Conservation (phyloP, 2,329 filamentous ascomycete species). For the Nectriaceae sp. region DNA sequence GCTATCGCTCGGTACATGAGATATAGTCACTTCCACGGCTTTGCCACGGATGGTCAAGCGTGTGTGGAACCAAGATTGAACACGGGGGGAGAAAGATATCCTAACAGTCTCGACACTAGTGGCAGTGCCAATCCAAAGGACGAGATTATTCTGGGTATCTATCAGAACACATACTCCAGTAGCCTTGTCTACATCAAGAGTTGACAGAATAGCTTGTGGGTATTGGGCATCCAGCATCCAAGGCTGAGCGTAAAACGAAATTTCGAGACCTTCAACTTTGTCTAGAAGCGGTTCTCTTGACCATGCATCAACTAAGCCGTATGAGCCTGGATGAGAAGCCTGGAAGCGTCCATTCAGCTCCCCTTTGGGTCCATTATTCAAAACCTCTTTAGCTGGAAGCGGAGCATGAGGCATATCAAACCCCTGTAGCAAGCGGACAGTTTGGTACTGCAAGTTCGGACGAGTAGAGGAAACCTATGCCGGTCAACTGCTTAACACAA, state of each 20-base stretch:
- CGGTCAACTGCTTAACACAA: neutral
- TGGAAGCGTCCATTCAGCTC: neutral
- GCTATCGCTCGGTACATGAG: neutral
- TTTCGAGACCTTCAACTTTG: neutral
- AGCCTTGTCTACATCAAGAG: neutral
- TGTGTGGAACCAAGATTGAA: neutral
- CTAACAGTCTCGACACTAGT: neutral
- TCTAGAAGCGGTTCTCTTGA: neutral
- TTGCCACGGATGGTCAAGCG: neutral
- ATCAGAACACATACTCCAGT: neutral
- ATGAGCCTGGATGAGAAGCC: neutral
- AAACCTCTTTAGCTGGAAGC: constrained; percentile 10
- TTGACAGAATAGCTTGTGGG: constrained; percentile 18
- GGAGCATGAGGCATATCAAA: constrained; percentile 6
- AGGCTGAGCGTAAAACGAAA: constrained; percentile 22
- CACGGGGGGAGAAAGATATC: neutral
- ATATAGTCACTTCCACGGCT: neutral
- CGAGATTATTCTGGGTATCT: neutral
- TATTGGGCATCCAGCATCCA: constrained; percentile 19
- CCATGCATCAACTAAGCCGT: neutral
- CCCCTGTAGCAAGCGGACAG: constrained; percentile 5
- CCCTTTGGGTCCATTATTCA: constrained; percentile 6
- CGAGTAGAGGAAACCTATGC: neutral
- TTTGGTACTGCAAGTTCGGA: constrained; percentile 5
- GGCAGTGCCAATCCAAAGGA: neutral